phyloP scores from a whole-genome alignment of 768 basidiomycete genomes.

The Suillus weaverae region DNA sequence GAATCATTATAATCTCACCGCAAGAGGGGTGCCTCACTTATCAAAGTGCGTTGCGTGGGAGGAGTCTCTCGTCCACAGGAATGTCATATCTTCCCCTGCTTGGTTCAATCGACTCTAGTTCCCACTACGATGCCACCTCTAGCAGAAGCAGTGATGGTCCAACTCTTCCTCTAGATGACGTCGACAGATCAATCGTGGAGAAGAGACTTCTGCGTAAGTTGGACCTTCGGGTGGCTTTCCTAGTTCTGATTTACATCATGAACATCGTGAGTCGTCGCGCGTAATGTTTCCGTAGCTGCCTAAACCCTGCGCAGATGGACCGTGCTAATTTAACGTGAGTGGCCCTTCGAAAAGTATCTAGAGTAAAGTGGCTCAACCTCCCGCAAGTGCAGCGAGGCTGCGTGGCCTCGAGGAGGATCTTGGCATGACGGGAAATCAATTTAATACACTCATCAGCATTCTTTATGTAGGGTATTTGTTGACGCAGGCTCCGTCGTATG shows the following conservation, averaged over 20 bases:
- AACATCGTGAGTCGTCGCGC: slow-evolving; percentile 39
- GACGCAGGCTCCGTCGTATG: slow-evolving; percentile 74
- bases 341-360: background rate
- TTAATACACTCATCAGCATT: slow-evolving; percentile 65
- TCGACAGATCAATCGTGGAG: slow-evolving; percentile 41
- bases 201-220: slow-evolving; percentile 44
- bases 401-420: slow-evolving; percentile 70
- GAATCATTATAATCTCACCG: no score
- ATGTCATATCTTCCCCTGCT: background rate
- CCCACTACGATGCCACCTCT: background rate
- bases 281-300: background rate
- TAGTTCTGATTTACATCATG: slow-evolving; percentile 46
- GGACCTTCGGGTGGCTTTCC: slow-evolving; percentile 43
- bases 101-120: background rate
- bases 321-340: slow-evolving; percentile 64
- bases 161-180: background rate
- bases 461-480: slow-evolving; percentile 69
- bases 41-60: no score
- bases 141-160: background rate
- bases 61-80: background rate
- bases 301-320: slow-evolving; percentile 47
- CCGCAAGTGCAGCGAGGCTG: slow-evolving; percentile 61
- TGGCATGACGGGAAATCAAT: slow-evolving; percentile 59
- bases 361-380: no score
- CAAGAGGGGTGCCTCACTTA: no score